Evolutionary conservation across 148 eudicot genomes (phyloP), one percentile per base, ranked within the genome.

Genomic region (Linanthus parryae): DNA sequence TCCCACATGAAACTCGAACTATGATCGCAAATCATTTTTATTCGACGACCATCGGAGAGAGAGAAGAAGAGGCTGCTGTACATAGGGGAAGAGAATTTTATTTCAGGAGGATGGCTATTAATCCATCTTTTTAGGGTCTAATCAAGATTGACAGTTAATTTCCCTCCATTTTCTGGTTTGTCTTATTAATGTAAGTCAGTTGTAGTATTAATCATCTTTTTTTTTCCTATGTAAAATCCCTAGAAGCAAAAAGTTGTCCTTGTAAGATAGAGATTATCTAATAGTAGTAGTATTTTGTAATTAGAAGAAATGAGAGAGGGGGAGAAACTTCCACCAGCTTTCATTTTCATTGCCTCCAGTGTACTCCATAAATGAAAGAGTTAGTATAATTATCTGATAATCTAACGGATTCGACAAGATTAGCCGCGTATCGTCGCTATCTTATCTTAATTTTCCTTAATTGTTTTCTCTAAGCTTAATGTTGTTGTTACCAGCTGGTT

Each of bases 1-100:
- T 48, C 82, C 39, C 71, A 72, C 62, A 80, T 74, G 92, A 84
- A 84, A 72, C 40, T 69, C 49, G 88, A 85, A 78, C 64, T 68
- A 27, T 75, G 71, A 84, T 72, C 43, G 51, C 61, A 64, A 67
- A 50, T 73, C 55, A 58, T 52, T 45, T 66, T 48, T 72, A 64
- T 41, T 56, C 30, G 23, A 65, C 50, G 51, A 43, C 48, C 39
- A 59, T 23, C 46, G 24, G 20, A 56, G 15, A n/a, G n/a, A n/a
- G 50, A 48, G 59, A 65, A 33, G 50, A 42, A 56, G 42, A 67
- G 69, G 65, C 65, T 55, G 66, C 60, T 80, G 94, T 78, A 73
- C 27, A 75, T 75, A 84, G 64, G 60, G 54, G n/a, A 53, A 64
- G 46, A 64, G 60, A 62, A 20, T 30, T 33, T 43, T 34, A 45